phyloP scores from a whole-genome alignment of 1,284 basidiomycete genomes.

The Apiotrichum sp. region DNA sequence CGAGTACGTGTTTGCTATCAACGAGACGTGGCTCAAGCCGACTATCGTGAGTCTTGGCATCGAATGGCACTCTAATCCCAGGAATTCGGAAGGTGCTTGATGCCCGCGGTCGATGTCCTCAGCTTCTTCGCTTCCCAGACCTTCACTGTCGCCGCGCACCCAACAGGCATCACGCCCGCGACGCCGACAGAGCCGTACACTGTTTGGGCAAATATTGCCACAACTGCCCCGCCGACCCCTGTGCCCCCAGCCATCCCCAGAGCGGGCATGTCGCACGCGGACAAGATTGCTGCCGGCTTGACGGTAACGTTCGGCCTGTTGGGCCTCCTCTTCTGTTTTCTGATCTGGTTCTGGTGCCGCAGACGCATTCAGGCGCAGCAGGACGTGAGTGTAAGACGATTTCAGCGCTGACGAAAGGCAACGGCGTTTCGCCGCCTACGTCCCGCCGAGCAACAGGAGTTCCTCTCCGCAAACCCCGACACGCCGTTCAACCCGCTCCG shows the following conservation, averaged over 20 bases:
- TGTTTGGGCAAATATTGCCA: conserved; percentile 28
- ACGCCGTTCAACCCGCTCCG: conserved; percentile 28
- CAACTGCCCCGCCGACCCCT: conserved; percentile 24
- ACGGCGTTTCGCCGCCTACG: conserved; percentile 36
- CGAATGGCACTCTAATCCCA: not conserved
- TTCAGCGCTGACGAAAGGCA: conserved; percentile 14
- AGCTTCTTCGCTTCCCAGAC: conserved; percentile 41
- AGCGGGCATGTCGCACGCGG: not conserved
- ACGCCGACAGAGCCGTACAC: conserved; percentile 23
- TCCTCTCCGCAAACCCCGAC: conserved; percentile 34
- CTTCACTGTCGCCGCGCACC: conserved; percentile 31
- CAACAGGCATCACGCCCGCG: conserved; percentile 17
- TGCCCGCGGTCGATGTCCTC: conserved; percentile 24
- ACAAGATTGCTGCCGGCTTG: conserved; percentile 12
- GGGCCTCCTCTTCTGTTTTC: conserved; percentile 22
- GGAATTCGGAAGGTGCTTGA: conserved; percentile 26
- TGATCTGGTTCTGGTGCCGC: conserved; percentile 1
- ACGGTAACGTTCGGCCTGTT: conserved; percentile 29
- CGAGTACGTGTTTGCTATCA: conserved; percentile 44
- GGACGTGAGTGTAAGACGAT: not conserved
- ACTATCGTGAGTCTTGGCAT: conserved; percentile 29
- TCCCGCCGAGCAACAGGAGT: conserved; percentile 31
- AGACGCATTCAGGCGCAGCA: not conserved
- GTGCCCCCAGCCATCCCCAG: not conserved
- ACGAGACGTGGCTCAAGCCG: conserved; percentile 41